These are phyloP conservation scores for Boletus coccyginus DNA, from an alignment of 768 basidiomycete genomes.

Conservation along the genomic window DNA sequence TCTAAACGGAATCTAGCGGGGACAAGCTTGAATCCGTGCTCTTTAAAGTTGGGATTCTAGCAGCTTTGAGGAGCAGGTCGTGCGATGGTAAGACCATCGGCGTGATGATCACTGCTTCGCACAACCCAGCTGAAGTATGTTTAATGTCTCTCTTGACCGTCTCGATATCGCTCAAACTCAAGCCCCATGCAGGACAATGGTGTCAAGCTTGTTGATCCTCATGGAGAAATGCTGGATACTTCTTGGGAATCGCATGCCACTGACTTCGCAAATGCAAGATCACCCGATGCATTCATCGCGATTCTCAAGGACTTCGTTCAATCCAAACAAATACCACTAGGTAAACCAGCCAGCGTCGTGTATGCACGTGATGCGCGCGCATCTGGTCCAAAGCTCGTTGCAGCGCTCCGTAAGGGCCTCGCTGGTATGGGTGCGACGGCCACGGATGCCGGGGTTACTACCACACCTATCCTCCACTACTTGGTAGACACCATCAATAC, in stretches of 20 bases:
- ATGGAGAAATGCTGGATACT: constrained; percentile 94
- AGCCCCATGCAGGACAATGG: constrained; percentile 79
- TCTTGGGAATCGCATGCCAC: constrained; percentile 93
- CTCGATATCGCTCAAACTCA: neutral
- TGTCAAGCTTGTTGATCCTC: constrained; percentile 96
- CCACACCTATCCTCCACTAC: constrained; percentile 95
- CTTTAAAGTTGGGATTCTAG: constrained; percentile 89
- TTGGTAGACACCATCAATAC: constrained; percentile 89
- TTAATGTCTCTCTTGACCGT: neutral
- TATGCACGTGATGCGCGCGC: constrained; percentile 94
- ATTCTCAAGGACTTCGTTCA: constrained; percentile 62
- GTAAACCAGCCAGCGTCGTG: constrained; percentile 76
- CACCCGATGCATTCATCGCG: constrained; percentile 68
- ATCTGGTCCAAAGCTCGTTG: constrained; percentile 72
- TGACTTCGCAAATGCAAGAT: constrained; percentile 75
- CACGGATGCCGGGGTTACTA: constrained; percentile 80
- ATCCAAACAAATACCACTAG: constrained; percentile 69
- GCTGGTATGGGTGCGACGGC: constrained; percentile 64
- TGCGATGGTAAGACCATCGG: constrained; percentile 91
- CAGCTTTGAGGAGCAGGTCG: constrained; percentile 86
- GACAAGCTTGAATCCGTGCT: constrained; percentile 82
- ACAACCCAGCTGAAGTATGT: constrained; percentile 92
- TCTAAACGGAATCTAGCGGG: constrained; percentile 44
- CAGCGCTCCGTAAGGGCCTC: constrained; percentile 81
- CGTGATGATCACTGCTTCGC: constrained; percentile 99